Evolutionary conservation across 1,284 basidiomycete species (phyloP), one percentile per base, ranked within the genome.

Genomic region (Xanthoconium separans): DNA sequence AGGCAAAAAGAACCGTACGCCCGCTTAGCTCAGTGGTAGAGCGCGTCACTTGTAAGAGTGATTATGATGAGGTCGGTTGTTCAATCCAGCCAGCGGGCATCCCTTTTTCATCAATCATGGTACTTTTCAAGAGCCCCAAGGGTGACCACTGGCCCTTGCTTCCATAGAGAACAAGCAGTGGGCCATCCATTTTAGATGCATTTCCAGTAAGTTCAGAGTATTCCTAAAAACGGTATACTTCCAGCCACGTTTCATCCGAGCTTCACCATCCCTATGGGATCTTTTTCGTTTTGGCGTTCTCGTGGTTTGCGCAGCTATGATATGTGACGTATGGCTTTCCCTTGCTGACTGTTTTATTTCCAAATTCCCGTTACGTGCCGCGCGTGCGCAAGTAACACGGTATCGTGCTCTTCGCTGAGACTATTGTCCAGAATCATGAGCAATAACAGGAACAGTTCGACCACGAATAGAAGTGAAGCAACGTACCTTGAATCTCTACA

Each of bases 11-110:
- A 27, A 27, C 1, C 27, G 27, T 27, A 27, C 27, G 51, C 78
- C 77, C 77, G 74, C 67, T 79, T 79, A 77, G 78, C 78, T 78
- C 78, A 80, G 79, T 77, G 76, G 77, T 75, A 79, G 77, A 79
- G 78, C 78, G 77, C 76, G 73, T 71, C 77, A 79, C 78, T 79
- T 72, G 78, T 79, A 78, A 79, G 27, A 27, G 3, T 4, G 27
- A 27, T 27, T 27, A 79, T 79, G 77, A 68, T 75, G 74, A 80
- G 78, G 76, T 80, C 77, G 73, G 73, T 78, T 73, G 78, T 80
- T 80, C 78, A 74, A 79, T 73, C 73, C 78, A 73, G 78, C 73
- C 73, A 79, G 70, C 65, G 75, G 77, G 77, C 54, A 55, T 42
- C 31, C 33, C 31, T 4, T 6, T 30, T 27, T 27, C 22, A 22